Conservation (phyloP, 78 protist species). For the Emiliania huxleyi region DNA sequence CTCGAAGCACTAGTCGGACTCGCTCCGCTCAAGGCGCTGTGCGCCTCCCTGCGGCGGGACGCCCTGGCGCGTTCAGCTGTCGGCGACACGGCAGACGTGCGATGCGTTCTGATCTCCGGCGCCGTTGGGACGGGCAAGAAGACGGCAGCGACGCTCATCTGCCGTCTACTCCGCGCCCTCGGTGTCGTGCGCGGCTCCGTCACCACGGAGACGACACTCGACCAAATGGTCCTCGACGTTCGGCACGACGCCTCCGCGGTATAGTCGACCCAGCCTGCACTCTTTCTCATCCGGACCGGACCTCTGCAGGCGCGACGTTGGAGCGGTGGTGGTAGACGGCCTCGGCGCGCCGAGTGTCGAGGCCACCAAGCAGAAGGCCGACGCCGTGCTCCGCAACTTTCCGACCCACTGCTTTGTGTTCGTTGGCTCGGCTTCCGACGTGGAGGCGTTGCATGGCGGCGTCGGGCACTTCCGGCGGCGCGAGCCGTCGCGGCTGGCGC, state of each 20-base stretch:
- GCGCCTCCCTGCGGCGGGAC: not conserved
- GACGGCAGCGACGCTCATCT: not conserved
- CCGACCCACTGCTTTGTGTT: not conserved
- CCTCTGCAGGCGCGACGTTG: not conserved
- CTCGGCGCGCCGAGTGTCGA: not conserved
- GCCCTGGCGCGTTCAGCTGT: not conserved
- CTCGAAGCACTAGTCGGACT: not conserved
- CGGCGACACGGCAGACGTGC: not conserved
- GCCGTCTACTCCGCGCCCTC: not conserved
- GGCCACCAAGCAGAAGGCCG: not conserved
- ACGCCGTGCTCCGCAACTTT: not conserved
- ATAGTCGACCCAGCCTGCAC: too few relatives aligned
- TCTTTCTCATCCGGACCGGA: too few relatives aligned
- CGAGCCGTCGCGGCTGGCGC: not conserved
- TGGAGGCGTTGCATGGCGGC: not conserved
- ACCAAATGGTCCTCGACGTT: not conserved
- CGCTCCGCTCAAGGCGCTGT: not conserved
- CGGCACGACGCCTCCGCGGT: not conserved
- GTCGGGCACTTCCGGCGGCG: not conserved
- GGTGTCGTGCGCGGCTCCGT: not conserved
- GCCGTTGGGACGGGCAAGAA: not conserved
- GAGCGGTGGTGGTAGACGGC: not conserved
- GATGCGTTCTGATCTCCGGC: not conserved
- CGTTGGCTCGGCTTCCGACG: not conserved
- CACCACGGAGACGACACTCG: constrained; percentile 5